These are phyloP conservation scores for Xylaria sp. DNA, from an alignment of 2,329 filamentous ascomycete species.

Conservation along the genomic window DNA sequence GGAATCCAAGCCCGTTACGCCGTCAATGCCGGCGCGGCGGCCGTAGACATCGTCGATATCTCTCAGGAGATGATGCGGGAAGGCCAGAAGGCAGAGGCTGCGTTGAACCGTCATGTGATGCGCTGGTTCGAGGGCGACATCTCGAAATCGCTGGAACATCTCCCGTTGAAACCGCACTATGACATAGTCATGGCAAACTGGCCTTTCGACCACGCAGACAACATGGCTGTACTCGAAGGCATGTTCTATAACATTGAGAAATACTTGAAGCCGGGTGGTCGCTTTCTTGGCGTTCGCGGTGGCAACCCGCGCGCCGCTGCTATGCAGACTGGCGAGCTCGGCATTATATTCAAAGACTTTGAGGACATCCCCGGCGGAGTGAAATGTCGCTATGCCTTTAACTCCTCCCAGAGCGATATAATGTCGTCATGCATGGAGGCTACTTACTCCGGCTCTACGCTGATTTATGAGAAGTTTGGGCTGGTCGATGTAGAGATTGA, in stretches of 20 bases:
- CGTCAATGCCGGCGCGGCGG: slow-evolving; percentile 42
- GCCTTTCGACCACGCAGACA: slow-evolving; percentile 48
- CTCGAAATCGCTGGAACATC: slow-evolving; percentile 41
- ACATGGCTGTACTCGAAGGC: slow-evolving; percentile 41
- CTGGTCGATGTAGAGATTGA: slow-evolving; percentile 41
- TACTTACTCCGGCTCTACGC: slow-evolving; percentile 40
- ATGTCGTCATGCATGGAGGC: slow-evolving; percentile 40
- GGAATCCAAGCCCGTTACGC: slow-evolving; percentile 46
- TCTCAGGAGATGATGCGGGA: slow-evolving; percentile 45
- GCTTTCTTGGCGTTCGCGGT: slow-evolving; percentile 45
- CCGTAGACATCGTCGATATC: slow-evolving; percentile 49
- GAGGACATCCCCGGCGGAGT: slow-evolving; percentile 41
- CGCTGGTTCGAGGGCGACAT: slow-evolving; percentile 46
- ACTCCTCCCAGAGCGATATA: slow-evolving; percentile 35
- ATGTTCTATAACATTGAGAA: slow-evolving; percentile 48
- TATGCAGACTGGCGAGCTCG: slow-evolving; percentile 35
- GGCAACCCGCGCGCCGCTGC: slow-evolving; percentile 33
- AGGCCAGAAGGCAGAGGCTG: slow-evolving; percentile 39
- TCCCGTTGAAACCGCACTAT: slow-evolving; percentile 40
- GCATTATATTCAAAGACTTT: slow-evolving; percentile 34
- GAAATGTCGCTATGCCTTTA: slow-evolving; percentile 35
- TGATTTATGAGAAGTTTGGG: slow-evolving; percentile 42
- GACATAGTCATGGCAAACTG: slow-evolving; percentile 52
- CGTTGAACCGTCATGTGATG: slow-evolving; percentile 39
- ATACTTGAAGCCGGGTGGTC: slow-evolving; percentile 46